Conservation (phyloP, 1,139 yeast species). For the Magnusiomyces sp. region DNA sequence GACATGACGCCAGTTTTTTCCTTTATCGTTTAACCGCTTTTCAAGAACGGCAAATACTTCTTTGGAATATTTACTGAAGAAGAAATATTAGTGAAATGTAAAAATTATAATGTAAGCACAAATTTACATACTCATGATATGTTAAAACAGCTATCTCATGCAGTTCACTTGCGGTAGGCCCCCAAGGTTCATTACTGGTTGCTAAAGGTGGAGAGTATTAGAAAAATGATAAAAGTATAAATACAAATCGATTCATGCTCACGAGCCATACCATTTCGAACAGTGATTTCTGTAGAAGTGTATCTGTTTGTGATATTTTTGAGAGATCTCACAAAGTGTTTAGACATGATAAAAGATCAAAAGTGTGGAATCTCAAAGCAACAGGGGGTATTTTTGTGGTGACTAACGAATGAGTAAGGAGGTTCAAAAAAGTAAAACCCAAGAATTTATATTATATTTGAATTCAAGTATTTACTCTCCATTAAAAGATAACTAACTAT, state of each 20-base stretch:
- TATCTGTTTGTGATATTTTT: conserved; percentile 82
- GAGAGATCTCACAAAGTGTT: conserved; percentile 28
- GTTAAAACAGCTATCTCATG: conserved; percentile 66
- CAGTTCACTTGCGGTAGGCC: conserved; percentile 70
- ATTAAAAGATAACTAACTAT: too few relatives aligned
- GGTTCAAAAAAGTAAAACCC: too few relatives aligned
- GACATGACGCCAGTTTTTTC: conserved; percentile 79
- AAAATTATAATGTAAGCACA: conserved; percentile 21
- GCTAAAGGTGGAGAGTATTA: conserved; percentile 33
- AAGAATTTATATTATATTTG: too few relatives aligned
- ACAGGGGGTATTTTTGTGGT: too few relatives aligned
- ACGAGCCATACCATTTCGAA: conserved; percentile 42
- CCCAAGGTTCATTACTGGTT: conserved; percentile 72
- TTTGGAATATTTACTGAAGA: conserved; percentile 32
- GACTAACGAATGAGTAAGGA: too few relatives aligned
- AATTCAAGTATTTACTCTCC: too few relatives aligned
- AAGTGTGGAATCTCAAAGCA: too few relatives aligned
- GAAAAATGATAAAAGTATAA: not conserved
- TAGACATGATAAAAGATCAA: conserved; percentile 12
- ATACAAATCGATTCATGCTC: not conserved
- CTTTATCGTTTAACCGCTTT: conserved; percentile 76
- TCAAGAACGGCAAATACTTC: conserved; percentile 86
- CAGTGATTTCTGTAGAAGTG: conserved; percentile 65
- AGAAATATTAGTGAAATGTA: too few relatives aligned
- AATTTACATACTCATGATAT: conserved; percentile 38